Conservation (phyloP, 1,284 basidiomycete genomes). For the Malassezia japonica region DNA sequence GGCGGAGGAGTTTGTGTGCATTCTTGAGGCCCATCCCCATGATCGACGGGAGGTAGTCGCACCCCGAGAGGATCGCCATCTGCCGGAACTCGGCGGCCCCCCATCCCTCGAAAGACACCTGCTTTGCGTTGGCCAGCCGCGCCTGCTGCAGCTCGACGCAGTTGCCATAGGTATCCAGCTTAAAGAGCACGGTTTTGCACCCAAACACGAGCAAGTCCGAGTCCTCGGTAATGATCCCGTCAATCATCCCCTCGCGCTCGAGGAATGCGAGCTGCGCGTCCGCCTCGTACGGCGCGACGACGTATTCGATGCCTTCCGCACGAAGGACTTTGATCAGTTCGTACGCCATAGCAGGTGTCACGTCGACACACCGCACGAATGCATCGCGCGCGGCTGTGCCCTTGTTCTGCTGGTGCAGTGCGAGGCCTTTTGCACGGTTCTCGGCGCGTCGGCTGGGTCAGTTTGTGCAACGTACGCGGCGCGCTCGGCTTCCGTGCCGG, state of each 20-base stretch:
- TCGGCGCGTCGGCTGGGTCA: slow-evolving; percentile 27
- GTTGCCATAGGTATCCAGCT: slow-evolving; percentile 52
- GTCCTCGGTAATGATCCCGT: slow-evolving; percentile 93
- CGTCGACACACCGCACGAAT: slow-evolving; percentile 84
- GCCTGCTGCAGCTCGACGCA: slow-evolving; percentile 70
- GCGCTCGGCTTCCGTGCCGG: slow-evolving; percentile 73
- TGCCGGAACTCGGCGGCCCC: slow-evolving; percentile 76
- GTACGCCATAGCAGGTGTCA: slow-evolving; percentile 93
- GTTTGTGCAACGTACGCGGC: slow-evolving; percentile 50
- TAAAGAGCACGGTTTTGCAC: slow-evolving; percentile 62
- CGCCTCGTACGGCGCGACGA: slow-evolving; percentile 97
- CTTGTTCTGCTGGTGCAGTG: slow-evolving; percentile 66
- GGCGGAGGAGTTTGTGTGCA: slow-evolving; percentile 71
- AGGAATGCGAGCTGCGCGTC: slow-evolving; percentile 93
- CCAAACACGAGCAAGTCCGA: slow-evolving; percentile 96
- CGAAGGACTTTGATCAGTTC: slow-evolving; percentile 79
- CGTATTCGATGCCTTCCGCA: slow-evolving; percentile 53
- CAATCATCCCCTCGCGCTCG: slow-evolving; percentile 70
- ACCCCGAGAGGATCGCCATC: slow-evolving; percentile 94
- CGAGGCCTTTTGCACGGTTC: slow-evolving; percentile 60
- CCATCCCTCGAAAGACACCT: slow-evolving; percentile 77
- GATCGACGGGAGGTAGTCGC: slow-evolving; percentile 65
- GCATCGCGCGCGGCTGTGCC: slow-evolving; percentile 70
- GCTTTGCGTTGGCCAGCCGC: slow-evolving; percentile 64
- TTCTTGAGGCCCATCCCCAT: slow-evolving; percentile 60